These are phyloP conservation scores for Podospora pseudopauciseta DNA, from an alignment of 495 filamentous ascomycete genomes.

Conservation along the genomic window DNA sequence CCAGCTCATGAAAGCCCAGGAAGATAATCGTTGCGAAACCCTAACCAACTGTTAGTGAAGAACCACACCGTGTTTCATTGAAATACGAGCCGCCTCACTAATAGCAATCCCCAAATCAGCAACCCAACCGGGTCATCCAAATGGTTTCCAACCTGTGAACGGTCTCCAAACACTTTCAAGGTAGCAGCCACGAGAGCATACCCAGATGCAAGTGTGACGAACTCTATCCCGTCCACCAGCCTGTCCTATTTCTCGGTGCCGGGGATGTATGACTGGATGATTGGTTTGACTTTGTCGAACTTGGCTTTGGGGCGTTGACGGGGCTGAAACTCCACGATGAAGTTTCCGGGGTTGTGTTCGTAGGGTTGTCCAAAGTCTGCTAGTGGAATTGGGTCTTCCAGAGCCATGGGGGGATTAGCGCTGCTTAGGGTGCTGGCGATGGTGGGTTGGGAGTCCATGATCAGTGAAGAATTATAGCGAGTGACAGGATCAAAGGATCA, in stretches of 20 bases:
- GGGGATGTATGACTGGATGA: background rate
- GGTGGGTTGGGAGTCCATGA: background rate
- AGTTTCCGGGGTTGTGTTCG: background rate
- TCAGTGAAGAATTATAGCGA: too few species aligned
- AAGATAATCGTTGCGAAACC: background rate
- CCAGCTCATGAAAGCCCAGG: background rate
- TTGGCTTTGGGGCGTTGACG: background rate
- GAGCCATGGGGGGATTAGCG: background rate
- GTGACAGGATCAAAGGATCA: too few species aligned
- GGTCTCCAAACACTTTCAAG: background rate
- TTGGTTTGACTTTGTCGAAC: background rate
- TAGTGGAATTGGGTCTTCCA: background rate
- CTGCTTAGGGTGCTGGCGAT: background rate
- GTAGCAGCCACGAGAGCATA: background rate
- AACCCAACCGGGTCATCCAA: background rate
- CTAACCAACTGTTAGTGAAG: background rate
- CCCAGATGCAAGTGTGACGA: background rate
- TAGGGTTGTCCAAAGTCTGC: background rate
- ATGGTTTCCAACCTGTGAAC: background rate
- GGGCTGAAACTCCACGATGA: background rate
- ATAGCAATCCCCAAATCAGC: background rate
- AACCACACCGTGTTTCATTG: background rate
- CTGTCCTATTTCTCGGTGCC: background rate
- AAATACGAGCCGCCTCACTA: background rate
- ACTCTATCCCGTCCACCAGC: conserved; percentile 1